Percentiles rank a stretch among this genome's conserved stretches.
These are phyloP conservation scores for Ottelia alismoides DNA, from an alignment of 106 monocot species.

Conservation along the genomic window DNA sequence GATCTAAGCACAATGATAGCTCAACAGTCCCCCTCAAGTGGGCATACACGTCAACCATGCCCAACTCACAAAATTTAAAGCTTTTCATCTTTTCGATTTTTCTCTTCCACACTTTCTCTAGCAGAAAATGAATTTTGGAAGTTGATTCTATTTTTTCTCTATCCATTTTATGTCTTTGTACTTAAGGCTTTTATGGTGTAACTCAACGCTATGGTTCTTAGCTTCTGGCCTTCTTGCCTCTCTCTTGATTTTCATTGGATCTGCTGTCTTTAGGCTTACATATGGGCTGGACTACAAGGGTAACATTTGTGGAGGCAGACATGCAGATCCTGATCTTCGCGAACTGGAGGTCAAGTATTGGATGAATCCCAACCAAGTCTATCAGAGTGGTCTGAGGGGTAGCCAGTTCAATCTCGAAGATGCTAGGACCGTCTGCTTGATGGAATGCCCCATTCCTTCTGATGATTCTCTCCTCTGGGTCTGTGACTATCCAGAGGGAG, in stretches of 20 bases:
- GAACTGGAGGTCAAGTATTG: conserved; percentile 68
- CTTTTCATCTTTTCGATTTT: not conserved
- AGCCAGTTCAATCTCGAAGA: conserved; percentile 48
- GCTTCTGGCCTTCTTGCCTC: not conserved
- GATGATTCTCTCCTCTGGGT: conserved; percentile 85
- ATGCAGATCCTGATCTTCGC: conserved; percentile 62
- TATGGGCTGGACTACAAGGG: conserved; percentile 98
- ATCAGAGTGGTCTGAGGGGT: conserved; percentile 46
- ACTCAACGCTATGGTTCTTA: not conserved
- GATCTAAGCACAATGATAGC: too few species aligned
- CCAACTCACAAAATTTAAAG: not conserved
- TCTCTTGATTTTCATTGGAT: not conserved
- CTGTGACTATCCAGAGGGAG: conserved; percentile 98
- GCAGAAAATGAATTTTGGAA: too few species aligned
- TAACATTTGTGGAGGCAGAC: conserved; percentile 75
- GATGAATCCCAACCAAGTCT: conserved; percentile 88
- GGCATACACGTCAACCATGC: too few species aligned
- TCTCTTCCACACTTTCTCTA: too few species aligned
- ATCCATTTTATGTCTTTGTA: too few species aligned
- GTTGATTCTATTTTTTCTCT: too few species aligned
- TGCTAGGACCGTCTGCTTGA: conserved; percentile 61
- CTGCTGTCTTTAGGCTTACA: conserved; percentile 43
- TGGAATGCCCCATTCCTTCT: conserved; percentile 79
- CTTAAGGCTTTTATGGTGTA: too few species aligned
- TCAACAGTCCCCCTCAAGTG: too few species aligned